Evolutionary conservation across 2,329 filamentous ascomycete species (phyloP).

Genomic region (Zasmidium angulare): DNA sequence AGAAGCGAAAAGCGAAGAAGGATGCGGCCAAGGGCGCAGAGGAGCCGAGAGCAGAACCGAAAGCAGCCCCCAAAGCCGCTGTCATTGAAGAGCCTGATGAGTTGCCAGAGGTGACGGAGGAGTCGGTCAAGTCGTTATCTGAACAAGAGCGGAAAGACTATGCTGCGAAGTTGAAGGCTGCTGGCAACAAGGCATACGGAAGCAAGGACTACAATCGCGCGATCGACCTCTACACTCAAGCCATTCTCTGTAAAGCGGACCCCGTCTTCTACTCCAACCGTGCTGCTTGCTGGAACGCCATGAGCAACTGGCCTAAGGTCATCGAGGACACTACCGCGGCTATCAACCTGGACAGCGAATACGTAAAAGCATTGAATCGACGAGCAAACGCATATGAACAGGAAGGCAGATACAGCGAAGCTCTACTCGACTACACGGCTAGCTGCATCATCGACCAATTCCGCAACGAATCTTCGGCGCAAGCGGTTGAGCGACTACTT

Average conservation of each 20-base stretch:
- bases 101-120: slow-evolving; percentile 51
- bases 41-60: slow-evolving; percentile 25
- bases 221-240: slow-evolving; percentile 92
- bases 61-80: slow-evolving; percentile 28
- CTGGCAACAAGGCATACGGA: slow-evolving; percentile 94
- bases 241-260: slow-evolving; percentile 94
- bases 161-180: slow-evolving; percentile 88
- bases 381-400: slow-evolving; percentile 96
- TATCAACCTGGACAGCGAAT: slow-evolving; percentile 88
- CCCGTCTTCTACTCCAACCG: slow-evolving; percentile 99
- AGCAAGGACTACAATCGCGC: slow-evolving; percentile 90
- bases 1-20: slow-evolving; percentile 91
- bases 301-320: slow-evolving; percentile 91
- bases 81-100: slow-evolving; percentile 45
- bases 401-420: slow-evolving; percentile 85
- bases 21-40: slow-evolving; percentile 51
- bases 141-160: slow-evolving; percentile 77
- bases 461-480: slow-evolving; percentile 83
- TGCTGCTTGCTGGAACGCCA: slow-evolving; percentile 93
- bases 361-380: slow-evolving; percentile 96
- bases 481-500: slow-evolving; percentile 85
- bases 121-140: slow-evolving; percentile 43
- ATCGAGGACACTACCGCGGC: slow-evolving; percentile 96
- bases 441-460: slow-evolving; percentile 99
- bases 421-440: slow-evolving; percentile 94